phyloP scores from a whole-genome alignment of 768 basidiomycete species.

The Basidioascus undulatus region DNA sequence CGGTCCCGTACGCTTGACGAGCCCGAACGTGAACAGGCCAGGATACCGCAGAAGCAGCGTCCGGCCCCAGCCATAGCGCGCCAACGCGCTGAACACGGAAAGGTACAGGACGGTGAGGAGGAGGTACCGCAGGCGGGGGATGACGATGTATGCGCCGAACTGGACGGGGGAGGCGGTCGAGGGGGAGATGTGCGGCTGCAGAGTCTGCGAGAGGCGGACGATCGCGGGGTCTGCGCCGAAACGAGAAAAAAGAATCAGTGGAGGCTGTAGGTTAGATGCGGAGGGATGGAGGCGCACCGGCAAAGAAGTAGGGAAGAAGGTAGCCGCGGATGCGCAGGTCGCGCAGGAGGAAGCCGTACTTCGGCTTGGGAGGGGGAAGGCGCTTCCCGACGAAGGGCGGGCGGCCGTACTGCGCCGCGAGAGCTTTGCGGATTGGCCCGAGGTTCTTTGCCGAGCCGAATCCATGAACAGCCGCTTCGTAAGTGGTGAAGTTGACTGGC shows the following conservation, averaged over 20 bases:
- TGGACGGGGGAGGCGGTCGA: constrained; percentile 1
- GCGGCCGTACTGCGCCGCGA: background rate
- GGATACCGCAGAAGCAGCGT: constrained; percentile 1
- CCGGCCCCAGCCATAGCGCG: background rate
- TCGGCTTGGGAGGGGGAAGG: background rate
- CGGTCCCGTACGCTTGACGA: background rate
- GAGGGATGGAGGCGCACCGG: background rate
- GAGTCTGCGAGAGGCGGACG: constrained; percentile 5
- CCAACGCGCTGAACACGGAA: constrained; percentile 2
- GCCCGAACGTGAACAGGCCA: background rate
- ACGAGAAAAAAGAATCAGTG: background rate
- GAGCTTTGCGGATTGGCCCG: background rate
- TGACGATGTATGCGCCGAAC: constrained; percentile 4
- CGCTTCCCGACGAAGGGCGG: background rate
- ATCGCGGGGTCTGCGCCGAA: constrained; percentile 1
- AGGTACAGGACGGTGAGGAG: constrained; percentile 1
- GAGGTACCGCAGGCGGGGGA: background rate
- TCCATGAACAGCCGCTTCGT: constrained; percentile 2
- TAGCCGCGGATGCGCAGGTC: background rate
- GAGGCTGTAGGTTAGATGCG: background rate
- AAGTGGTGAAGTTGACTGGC: constrained; percentile 6
- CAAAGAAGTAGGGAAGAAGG: constrained; percentile 5
- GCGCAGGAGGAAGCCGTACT: background rate
- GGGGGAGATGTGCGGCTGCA: background rate
- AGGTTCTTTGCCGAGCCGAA: constrained; percentile 1